Evolutionary conservation across 768 basidiomycete genomes (phyloP), one percentile per base, ranked within the genome.

Genomic region (Termitomyces sp.): DNA sequence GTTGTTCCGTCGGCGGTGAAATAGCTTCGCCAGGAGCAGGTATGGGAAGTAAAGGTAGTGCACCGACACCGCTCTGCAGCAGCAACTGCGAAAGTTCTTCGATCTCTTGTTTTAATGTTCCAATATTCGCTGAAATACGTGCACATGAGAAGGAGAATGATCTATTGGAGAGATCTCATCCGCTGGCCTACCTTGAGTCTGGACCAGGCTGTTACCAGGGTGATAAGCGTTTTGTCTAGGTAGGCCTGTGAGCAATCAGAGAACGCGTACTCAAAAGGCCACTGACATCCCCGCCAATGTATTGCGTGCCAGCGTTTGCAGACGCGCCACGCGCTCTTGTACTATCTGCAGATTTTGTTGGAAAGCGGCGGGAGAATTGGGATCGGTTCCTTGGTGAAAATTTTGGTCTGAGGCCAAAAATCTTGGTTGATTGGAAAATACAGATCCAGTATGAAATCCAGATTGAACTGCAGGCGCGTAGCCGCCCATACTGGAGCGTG

Each of bases 21-120:
- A 65, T 53, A 32, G 47, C 42, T 39, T 40, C 57, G 36, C 60
- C 54, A 12, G 52, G 49, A 2, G 60, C 58, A 18, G 46, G 57
- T 20, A 61, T 41, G 1, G 71, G 69, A 5, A 80, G 66, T 10
- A 84, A 58, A 1, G 87, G 86, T 44, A 86, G 75, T 1, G 83
- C 85, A 2, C 86, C 88, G 16, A 88, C 77, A n/a, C 87, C 87
- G 0, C 80, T 78, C 49, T 80, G 74, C 2, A 79, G 75, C 57
- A 88, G 69, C 31, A 77, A 57, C 10, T 84, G 78, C 5, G 73
- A 68, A 11, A 86, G 70, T 1, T 68, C 50, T 12, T 74, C 69
- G 1, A 86, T 58, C 15, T 75, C 70, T 59, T 83, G 79, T 50
- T 80, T 79, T n/a, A 88, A 75, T 0, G 76, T 66, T 0, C 65